Evolutionary conservation across 2,329 filamentous ascomycete species (phyloP).

Genomic region (Hysterium pulicare): DNA sequence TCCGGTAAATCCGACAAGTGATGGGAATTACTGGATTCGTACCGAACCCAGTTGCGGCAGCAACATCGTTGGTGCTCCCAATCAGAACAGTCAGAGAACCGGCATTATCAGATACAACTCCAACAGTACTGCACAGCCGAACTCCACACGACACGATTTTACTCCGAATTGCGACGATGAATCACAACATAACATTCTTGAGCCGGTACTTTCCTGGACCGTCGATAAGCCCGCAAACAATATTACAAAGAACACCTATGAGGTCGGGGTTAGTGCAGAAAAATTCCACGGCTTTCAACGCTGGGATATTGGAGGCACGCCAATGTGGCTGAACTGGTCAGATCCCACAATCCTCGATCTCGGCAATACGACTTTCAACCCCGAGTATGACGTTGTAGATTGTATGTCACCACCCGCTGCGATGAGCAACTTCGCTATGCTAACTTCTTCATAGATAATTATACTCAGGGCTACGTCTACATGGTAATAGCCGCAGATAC

Average conservation of each 20-base stretch:
- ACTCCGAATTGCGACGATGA: slow-evolving; percentile 7
- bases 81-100: background rate
- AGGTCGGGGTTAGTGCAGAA: background rate
- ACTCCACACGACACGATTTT: background rate
- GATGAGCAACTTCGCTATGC: background rate
- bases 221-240: background rate
- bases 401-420: slow-evolving; percentile 1
- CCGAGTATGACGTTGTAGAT: background rate
- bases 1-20: slow-evolving; percentile 15
- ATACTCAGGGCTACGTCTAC: background rate
- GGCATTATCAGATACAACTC: slow-evolving; percentile 8
- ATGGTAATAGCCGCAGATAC: background rate
- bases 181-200: slow-evolving; percentile 3
- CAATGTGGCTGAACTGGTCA: slow-evolving; percentile 5
- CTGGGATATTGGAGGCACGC: slow-evolving; percentile 2
- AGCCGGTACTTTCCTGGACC: slow-evolving; percentile 5
- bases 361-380: background rate
- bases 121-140: background rate
- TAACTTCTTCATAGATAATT: background rate
- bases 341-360: slow-evolving; percentile 4
- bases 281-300: background rate
- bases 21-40: slow-evolving; percentile 41
- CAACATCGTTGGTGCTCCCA: background rate
- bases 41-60: slow-evolving; percentile 12
- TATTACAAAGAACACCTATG: background rate